Percentiles rank a stretch among this genome's conserved stretches.
Conservation (phyloP, 2,329 filamentous ascomycete genomes). For the Colletotrichum musae region DNA sequence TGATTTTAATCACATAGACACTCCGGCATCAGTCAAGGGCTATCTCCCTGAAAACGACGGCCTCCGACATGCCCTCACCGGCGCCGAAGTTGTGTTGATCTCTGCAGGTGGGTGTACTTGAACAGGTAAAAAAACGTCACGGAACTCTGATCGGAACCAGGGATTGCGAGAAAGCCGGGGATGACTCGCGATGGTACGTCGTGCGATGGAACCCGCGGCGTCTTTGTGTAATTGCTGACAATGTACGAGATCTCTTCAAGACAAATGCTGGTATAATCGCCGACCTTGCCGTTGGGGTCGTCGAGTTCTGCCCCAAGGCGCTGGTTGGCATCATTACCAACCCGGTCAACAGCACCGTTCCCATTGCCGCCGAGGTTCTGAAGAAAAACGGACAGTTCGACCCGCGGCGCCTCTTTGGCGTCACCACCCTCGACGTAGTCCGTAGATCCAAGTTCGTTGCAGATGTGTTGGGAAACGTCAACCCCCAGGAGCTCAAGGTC, state of each 20-base stretch:
- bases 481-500: slow-evolving; percentile 80
- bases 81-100: slow-evolving; percentile 81
- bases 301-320: slow-evolving; percentile 78
- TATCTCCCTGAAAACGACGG: slow-evolving; percentile 75
- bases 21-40: slow-evolving; percentile 80
- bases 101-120: slow-evolving; percentile 65
- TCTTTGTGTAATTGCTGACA: background rate
- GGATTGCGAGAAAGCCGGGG: slow-evolving; percentile 84
- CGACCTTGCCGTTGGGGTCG: slow-evolving; percentile 81
- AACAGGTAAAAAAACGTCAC: no score
- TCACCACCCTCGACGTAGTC: slow-evolving; percentile 85
- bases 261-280: slow-evolving; percentile 87
- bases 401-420: slow-evolving; percentile 84
- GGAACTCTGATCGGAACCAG: background rate
- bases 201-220: no score
- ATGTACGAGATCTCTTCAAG: slow-evolving; percentile 69
- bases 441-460: slow-evolving; percentile 83
- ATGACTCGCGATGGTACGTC: slow-evolving; percentile 77
- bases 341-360: slow-evolving; percentile 86
- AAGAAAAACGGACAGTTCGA: slow-evolving; percentile 83
- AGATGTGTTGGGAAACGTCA: slow-evolving; percentile 59
- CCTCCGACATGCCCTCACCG: slow-evolving; percentile 75
- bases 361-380: slow-evolving; percentile 83
- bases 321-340: slow-evolving; percentile 85
- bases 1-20: slow-evolving; percentile 85